Percentiles rank a stretch among this genome's conserved stretches.
phyloP scores from a whole-genome alignment of 2,329 filamentous ascomycete species.

The Aspergillus sp. region DNA sequence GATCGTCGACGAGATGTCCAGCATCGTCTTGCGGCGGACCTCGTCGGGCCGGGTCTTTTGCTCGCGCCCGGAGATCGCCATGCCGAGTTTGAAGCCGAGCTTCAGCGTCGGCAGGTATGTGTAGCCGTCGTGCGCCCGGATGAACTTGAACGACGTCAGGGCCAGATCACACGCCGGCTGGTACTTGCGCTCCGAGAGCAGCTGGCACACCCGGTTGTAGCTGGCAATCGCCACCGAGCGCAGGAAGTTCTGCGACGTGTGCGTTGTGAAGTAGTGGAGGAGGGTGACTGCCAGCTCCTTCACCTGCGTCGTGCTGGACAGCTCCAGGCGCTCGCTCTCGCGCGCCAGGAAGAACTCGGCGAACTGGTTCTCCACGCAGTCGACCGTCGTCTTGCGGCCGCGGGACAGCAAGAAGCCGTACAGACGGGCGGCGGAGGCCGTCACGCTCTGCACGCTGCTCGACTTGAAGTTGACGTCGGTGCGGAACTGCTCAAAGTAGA shows the following conservation, averaged over 20 bases:
- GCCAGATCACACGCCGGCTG: slow-evolving; percentile 34
- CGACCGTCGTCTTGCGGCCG: slow-evolving; percentile 22
- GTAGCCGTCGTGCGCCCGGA: slow-evolving; percentile 32
- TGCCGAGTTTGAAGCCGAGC: slow-evolving; percentile 34
- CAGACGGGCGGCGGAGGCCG: slow-evolving; percentile 32
- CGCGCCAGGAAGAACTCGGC: slow-evolving; percentile 31
- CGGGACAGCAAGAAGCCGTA: slow-evolving; percentile 29
- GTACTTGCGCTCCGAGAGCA: slow-evolving; percentile 29
- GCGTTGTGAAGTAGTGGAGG: slow-evolving; percentile 32
- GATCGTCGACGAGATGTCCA: slow-evolving; percentile 41
- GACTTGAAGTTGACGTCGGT: slow-evolving; percentile 38
- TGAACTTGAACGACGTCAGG: slow-evolving; percentile 31
- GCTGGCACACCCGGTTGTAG: slow-evolving; percentile 26
- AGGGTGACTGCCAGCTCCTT: slow-evolving; percentile 32
- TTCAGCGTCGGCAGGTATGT: slow-evolving; percentile 30
- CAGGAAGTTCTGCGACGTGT: slow-evolving; percentile 33
- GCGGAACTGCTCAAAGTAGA: slow-evolving; percentile 42
- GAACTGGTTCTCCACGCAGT: slow-evolving; percentile 29
- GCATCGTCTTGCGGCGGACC: slow-evolving; percentile 37
- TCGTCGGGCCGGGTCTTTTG: slow-evolving; percentile 33
- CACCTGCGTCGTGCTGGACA: slow-evolving; percentile 22
- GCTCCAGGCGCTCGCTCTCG: slow-evolving; percentile 27
- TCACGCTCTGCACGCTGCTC: slow-evolving; percentile 37
- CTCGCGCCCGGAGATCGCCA: slow-evolving; percentile 37
- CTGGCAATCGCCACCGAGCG: slow-evolving; percentile 38